phyloP scores from a whole-genome alignment of 495 filamentous ascomycete species.

The Jackrogersella multiformis region DNA sequence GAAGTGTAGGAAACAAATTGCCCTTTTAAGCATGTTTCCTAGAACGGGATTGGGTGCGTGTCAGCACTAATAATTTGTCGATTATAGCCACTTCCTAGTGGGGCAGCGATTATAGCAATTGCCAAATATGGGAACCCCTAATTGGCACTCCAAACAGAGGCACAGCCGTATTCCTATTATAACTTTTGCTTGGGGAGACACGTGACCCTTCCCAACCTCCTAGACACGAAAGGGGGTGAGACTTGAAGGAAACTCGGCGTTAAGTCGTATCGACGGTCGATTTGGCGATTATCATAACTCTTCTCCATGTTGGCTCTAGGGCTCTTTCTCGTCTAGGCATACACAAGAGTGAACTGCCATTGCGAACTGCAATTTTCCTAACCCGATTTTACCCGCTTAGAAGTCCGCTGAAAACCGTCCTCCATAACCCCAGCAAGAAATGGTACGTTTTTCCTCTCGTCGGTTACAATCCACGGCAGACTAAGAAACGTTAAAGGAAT shows the following conservation, averaged over 20 bases:
- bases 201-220: conserved; percentile 4
- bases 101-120: conserved; percentile 3
- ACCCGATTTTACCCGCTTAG: neutral
- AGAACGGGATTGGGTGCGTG: neutral
- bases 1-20: conserved; percentile 5
- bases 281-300: conserved; percentile 1
- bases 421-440: neutral
- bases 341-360: neutral
- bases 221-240: neutral
- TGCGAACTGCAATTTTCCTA: neutral
- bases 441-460: neutral
- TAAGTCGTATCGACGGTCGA: neutral
- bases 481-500: too few species aligned
- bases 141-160: neutral
- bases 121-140: neutral
- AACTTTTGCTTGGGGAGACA: neutral
- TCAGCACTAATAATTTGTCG: neutral
- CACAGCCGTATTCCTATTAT: neutral
- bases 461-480: neutral
- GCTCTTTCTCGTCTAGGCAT: conserved; percentile 11
- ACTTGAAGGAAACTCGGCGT: neutral
- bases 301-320: neutral
- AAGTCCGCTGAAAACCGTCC: neutral
- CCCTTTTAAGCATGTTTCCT: neutral
- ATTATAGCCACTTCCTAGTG: neutral